These are phyloP conservation scores for Arabidopsis arenosa DNA, from an alignment of 345 rosid species.

Conservation along the genomic window DNA sequence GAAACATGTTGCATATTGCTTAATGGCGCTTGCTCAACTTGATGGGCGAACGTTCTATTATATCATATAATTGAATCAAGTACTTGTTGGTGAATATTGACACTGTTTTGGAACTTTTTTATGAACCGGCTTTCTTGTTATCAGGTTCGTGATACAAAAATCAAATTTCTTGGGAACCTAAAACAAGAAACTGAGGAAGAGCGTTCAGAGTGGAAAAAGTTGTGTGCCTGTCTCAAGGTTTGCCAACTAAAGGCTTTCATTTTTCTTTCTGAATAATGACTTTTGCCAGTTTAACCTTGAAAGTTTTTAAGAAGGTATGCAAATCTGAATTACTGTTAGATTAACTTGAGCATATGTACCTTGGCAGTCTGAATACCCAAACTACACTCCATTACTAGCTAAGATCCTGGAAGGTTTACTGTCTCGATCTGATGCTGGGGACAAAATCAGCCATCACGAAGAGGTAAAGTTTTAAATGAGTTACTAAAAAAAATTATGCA, in stretches of 20 bases:
- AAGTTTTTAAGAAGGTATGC: neutral
- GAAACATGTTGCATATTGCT: slow-evolving; percentile 10
- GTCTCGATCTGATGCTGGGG: slow-evolving; percentile 62
- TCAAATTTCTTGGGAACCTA: slow-evolving; percentile 72
- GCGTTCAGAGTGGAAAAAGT: slow-evolving; percentile 73
- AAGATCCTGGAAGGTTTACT: slow-evolving; percentile 87
- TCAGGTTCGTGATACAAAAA: slow-evolving; percentile 89
- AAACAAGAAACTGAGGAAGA: slow-evolving; percentile 84
- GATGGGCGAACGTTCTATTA: neutral
- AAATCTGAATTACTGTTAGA: slow-evolving; percentile 31
- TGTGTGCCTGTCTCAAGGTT: slow-evolving; percentile 76
- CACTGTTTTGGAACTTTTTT: slow-evolving; percentile 17
- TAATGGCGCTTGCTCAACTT: neutral
- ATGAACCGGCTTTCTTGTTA: slow-evolving; percentile 37
- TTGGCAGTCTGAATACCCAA: slow-evolving; percentile 85
- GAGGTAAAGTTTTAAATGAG: slow-evolving; percentile 56
- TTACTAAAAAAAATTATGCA: slow-evolving; percentile 12
- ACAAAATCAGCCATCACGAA: slow-evolving; percentile 65
- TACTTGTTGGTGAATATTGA: slow-evolving; percentile 7
- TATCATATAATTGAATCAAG: slow-evolving; percentile 13
- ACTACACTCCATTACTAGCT: slow-evolving; percentile 74
- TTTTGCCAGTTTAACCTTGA: slow-evolving; percentile 11
- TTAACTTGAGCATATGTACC: slow-evolving; percentile 37
- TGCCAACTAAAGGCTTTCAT: slow-evolving; percentile 19
- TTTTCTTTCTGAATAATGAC: slow-evolving; percentile 3